Conservation (phyloP, 2,329 filamentous ascomycete species). For the Juglanconis oblonga region DNA sequence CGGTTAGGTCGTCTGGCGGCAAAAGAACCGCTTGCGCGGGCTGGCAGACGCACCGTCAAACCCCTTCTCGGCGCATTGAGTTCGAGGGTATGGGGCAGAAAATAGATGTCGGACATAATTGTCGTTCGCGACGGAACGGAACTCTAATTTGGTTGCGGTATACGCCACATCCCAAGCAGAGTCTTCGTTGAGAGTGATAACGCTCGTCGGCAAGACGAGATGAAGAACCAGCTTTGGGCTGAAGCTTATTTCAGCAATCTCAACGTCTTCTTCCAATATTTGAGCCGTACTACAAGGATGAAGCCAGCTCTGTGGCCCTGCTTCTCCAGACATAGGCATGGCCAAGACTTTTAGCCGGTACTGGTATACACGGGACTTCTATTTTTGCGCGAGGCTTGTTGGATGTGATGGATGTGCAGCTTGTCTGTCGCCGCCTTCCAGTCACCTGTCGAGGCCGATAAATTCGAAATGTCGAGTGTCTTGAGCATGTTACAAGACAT, state of each 20-base stretch:
- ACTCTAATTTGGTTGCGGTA: background rate
- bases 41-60: background rate
- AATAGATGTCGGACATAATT: background rate
- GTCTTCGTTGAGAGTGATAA: background rate
- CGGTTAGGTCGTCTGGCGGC: constrained; percentile 14
- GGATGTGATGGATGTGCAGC: background rate
- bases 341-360: background rate
- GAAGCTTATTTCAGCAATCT: constrained; percentile 5
- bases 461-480: background rate
- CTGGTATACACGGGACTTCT: background rate
- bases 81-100: background rate
- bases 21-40: constrained; percentile 1
- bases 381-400: background rate
- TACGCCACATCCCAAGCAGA: background rate
- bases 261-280: constrained; percentile 3
- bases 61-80: constrained; percentile 5
- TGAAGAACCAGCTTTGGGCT: constrained; percentile 4
- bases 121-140: background rate
- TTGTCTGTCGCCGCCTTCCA: background rate
- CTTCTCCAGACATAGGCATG: background rate
- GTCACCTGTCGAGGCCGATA: background rate
- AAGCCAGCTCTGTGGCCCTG: constrained; percentile 1
- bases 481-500: background rate
- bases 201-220: background rate
- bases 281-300: constrained; percentile 6